Evolutionary conservation across 768 basidiomycete species (phyloP).

Genomic region (Lentinula detonsa): DNA sequence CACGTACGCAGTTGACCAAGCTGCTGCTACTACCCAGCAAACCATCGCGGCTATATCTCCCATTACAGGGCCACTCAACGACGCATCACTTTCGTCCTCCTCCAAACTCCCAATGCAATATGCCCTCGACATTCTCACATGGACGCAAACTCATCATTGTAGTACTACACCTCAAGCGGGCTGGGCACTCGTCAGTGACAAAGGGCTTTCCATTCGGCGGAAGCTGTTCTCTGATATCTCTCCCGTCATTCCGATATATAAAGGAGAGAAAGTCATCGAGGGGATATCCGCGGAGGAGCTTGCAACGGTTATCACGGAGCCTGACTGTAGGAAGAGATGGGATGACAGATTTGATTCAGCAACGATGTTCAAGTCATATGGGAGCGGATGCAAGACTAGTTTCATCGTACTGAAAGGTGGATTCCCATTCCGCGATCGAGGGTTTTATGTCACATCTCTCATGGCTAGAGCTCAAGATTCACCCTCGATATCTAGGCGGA

Average conservation of each 20-base stretch:
- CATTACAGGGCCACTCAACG: constrained; percentile 32
- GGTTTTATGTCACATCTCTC: constrained; percentile 77
- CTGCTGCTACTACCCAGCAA: constrained; percentile 65
- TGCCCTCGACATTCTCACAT: constrained; percentile 76
- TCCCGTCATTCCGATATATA: constrained; percentile 75
- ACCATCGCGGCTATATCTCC: constrained; percentile 77
- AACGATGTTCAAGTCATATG: constrained; percentile 68
- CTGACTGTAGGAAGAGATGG: constrained; percentile 74
- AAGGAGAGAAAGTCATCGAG: constrained; percentile 87
- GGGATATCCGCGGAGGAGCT: constrained; percentile 93
- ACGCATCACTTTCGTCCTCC: constrained; percentile 41
- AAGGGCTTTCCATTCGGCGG: constrained; percentile 39
- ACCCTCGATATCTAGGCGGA: constrained; percentile 22
- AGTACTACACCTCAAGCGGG: constrained; percentile 43
- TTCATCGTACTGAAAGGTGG: constrained; percentile 72
- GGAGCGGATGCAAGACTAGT: constrained; percentile 63
- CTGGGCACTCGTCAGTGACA: constrained; percentile 76
- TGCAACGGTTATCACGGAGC: constrained; percentile 61
- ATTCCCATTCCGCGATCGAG: constrained; percentile 88
- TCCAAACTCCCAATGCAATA: constrained; percentile 72
- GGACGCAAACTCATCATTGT: constrained; percentile 68
- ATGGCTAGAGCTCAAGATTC: constrained; percentile 51
- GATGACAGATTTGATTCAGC: constrained; percentile 80
- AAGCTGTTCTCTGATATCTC: constrained; percentile 76
- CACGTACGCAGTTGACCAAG: constrained; percentile 70